These are phyloP conservation scores for Tylopilus sp. DNA, from an alignment of 768 basidiomycete genomes.

Conservation along the genomic window DNA sequence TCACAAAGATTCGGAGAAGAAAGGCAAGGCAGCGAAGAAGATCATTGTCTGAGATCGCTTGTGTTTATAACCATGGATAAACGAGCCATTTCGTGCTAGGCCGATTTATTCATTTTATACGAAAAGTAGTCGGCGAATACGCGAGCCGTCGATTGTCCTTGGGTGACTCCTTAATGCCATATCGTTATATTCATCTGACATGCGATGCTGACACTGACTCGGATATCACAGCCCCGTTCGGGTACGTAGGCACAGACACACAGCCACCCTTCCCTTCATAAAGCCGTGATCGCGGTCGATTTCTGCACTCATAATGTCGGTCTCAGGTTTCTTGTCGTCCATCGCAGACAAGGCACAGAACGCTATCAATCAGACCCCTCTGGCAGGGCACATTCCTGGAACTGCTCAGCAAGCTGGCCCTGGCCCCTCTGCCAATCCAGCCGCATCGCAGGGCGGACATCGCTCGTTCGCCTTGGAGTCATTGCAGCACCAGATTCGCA, in stretches of 20 bases:
- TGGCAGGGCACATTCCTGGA: conserved; percentile 53
- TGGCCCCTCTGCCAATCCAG: conserved; percentile 41
- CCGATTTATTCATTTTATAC: conserved; percentile 34
- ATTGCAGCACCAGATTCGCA: conserved; percentile 70
- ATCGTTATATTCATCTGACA: conserved; percentile 8
- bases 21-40: conserved; percentile 81
- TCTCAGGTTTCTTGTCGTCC: conserved; percentile 59
- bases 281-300: conserved; percentile 11
- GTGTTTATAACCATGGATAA: conserved; percentile 14
- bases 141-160: conserved; percentile 16
- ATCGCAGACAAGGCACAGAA: conserved; percentile 76
- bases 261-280: conserved; percentile 20
- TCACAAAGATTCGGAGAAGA: conserved; percentile 95
- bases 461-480: conserved; percentile 58
- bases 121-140: conserved; percentile 22
- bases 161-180: conserved; percentile 26
- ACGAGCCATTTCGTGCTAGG: conserved; percentile 13
- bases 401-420: conserved; percentile 21
- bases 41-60: conserved; percentile 53
- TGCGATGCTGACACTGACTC: neutral
- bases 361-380: conserved; percentile 59
- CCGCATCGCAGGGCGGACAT: conserved; percentile 37
- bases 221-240: neutral
- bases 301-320: conserved; percentile 43
- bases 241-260: conserved; percentile 14